phyloP scores from a whole-genome alignment of 1,284 basidiomycete genomes.

The Cystobasidiaceae sp. region DNA sequence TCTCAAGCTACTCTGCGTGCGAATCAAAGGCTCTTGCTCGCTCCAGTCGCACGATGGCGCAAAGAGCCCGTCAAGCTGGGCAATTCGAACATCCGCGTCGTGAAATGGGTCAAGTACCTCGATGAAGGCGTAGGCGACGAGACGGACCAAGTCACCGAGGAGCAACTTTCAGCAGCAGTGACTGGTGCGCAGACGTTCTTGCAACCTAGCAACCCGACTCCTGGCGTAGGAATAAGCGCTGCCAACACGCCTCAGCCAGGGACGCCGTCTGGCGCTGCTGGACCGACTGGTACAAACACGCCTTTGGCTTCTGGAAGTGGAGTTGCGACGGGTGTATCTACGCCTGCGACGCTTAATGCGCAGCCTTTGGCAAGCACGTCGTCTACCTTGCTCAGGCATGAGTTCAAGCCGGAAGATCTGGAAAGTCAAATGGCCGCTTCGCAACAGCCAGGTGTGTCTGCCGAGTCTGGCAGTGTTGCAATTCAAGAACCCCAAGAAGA shows the following conservation, averaged over 20 bases:
- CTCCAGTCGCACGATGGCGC: slow-evolving; percentile 25
- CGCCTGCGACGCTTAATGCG: too few species aligned
- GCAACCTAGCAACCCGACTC: too few species aligned
- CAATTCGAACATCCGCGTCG: slow-evolving; percentile 24
- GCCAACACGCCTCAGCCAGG: neutral
- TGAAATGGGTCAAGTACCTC: slow-evolving; percentile 31
- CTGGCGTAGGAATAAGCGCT: too few species aligned
- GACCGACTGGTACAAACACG: too few species aligned
- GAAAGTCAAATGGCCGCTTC: neutral
- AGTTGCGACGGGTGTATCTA: too few species aligned
- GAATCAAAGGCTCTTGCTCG: slow-evolving; percentile 28
- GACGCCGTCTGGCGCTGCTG: slow-evolving; percentile 2
- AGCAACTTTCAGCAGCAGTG: slow-evolving; percentile 24
- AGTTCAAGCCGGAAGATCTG: neutral
- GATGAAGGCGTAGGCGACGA: slow-evolving; percentile 17
- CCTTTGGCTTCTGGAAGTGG: neutral
- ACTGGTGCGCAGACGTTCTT: slow-evolving; percentile 19
- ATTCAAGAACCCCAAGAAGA: neutral
- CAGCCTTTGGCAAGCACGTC: too few species aligned
- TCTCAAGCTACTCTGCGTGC: slow-evolving; percentile 26
- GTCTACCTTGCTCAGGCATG: too few species aligned
- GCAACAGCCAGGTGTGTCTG: neutral
- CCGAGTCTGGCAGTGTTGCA: neutral
- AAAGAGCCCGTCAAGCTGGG: slow-evolving; percentile 31
- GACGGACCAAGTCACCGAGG: slow-evolving; percentile 22